These are phyloP conservation scores for Oryza nivara DNA, from an alignment of 176 grass and related monocot species.

Conservation along the genomic window DNA sequence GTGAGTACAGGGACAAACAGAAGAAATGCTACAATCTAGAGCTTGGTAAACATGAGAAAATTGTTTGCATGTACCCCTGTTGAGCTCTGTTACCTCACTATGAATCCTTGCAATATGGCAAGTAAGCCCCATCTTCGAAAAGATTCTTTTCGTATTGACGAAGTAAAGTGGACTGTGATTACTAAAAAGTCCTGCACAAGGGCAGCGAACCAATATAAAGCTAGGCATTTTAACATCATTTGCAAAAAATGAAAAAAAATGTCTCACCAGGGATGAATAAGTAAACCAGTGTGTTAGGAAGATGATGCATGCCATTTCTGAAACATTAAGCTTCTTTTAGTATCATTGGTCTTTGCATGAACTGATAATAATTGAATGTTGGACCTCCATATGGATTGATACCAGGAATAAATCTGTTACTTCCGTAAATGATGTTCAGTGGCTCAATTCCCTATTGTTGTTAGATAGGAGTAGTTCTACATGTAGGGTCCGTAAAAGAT, in stretches of 20 bases:
- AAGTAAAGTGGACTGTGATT: slow-evolving; percentile 96
- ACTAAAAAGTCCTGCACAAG: slow-evolving; percentile 86
- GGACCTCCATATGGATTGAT: background rate
- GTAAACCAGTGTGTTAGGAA: slow-evolving; percentile 81
- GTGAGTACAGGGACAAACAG: background rate
- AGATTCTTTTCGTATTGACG: slow-evolving; percentile 73
- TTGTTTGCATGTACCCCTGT: background rate
- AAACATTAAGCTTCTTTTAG: slow-evolving; percentile 48
- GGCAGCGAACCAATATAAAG: background rate
- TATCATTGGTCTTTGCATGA: slow-evolving; percentile 1
- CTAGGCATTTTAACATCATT: background rate
- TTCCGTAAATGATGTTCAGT: background rate
- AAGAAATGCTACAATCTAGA: slow-evolving; percentile 1
- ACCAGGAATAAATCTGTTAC: background rate
- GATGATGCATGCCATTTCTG: slow-evolving; percentile 85
- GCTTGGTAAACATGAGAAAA: background rate
- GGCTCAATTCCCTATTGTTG: background rate
- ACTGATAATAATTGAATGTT: background rate
- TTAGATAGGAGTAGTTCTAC: background rate
- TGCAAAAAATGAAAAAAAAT: slow-evolving; percentile 1
- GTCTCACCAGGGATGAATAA: slow-evolving; percentile 89
- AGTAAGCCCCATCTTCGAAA: slow-evolving; percentile 91
- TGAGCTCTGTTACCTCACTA: slow-evolving; percentile 65
- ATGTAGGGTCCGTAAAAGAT: background rate
- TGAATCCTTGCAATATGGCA: slow-evolving; percentile 95